phyloP scores from a whole-genome alignment of 23 red algal genomes.

The Gracilaria caudata region DNA sequence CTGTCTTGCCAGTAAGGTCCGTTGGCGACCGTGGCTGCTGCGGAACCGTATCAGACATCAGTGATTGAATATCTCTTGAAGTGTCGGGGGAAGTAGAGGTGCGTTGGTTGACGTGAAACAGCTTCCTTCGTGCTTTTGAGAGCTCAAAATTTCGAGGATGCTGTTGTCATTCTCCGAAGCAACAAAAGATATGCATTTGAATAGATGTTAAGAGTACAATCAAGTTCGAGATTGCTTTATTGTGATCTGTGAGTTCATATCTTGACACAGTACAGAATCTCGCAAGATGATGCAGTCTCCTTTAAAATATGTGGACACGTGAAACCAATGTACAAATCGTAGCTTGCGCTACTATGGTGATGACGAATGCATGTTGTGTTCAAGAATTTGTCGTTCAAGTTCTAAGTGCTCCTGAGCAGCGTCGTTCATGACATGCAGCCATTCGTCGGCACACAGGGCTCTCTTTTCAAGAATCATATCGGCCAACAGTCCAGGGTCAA shows the following conservation, averaged over 20 bases:
- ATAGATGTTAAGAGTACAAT: not conserved
- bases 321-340: not conserved
- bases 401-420: slow-evolving; percentile 33
- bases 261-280: not conserved
- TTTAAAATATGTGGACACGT: slow-evolving; percentile 1
- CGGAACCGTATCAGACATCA: not conserved
- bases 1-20: slow-evolving; percentile 25
- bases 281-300: not conserved
- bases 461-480: slow-evolving; percentile 39
- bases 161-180: not conserved
- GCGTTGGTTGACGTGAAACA: not conserved
- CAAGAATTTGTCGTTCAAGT: slow-evolving; percentile 34
- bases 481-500: slow-evolving; percentile 46
- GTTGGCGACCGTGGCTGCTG: not conserved
- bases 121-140: not conserved
- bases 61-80: not conserved
- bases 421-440: slow-evolving; percentile 49
- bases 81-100: no score
- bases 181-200: no score
- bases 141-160: not conserved
- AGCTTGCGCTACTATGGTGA: not conserved
- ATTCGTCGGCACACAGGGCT: slow-evolving; percentile 37
- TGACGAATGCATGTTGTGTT: slow-evolving; percentile 27
- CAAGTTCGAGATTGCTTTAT: not conserved
- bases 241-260: not conserved